These are phyloP conservation scores for Trametes elegans DNA, from an alignment of 768 basidiomycete species.

Conservation along the genomic window DNA sequence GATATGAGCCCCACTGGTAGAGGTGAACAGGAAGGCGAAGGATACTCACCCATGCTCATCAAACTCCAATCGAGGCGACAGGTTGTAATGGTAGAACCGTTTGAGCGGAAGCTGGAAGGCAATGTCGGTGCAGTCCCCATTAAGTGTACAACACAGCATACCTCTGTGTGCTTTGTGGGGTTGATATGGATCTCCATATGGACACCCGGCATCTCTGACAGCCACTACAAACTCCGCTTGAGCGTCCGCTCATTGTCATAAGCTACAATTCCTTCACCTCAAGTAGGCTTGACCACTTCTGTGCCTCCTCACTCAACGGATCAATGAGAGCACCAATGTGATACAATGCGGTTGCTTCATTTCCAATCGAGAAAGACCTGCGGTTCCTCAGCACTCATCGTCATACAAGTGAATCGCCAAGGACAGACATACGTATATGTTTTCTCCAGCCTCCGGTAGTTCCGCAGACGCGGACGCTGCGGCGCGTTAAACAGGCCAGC, in stretches of 20 bases:
- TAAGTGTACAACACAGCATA: conserved; percentile 29
- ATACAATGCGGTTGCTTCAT: conserved; percentile 62
- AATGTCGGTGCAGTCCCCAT: too few species aligned
- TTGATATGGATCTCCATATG: conserved; percentile 80
- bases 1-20: neutral
- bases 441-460: conserved; percentile 58
- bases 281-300: conserved; percentile 82
- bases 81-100: conserved; percentile 84
- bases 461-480: conserved; percentile 53
- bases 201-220: conserved; percentile 58
- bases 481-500: conserved; percentile 69
- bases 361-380: conserved; percentile 71
- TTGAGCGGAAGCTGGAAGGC: conserved; percentile 75
- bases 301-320: conserved; percentile 80
- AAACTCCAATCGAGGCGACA: conserved; percentile 57
- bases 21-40: neutral
- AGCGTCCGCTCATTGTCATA: neutral
- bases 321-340: conserved; percentile 76
- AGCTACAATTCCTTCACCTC: conserved; percentile 44
- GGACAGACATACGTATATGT: conserved; percentile 57
- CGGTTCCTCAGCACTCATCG: conserved; percentile 11
- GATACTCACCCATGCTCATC: conserved; percentile 63
- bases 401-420: neutral
- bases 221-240: conserved; percentile 47
- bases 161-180: conserved; percentile 67